Conservation (phyloP, 169 alveolate genomes). For the Cyclospora cayetanensis region DNA sequence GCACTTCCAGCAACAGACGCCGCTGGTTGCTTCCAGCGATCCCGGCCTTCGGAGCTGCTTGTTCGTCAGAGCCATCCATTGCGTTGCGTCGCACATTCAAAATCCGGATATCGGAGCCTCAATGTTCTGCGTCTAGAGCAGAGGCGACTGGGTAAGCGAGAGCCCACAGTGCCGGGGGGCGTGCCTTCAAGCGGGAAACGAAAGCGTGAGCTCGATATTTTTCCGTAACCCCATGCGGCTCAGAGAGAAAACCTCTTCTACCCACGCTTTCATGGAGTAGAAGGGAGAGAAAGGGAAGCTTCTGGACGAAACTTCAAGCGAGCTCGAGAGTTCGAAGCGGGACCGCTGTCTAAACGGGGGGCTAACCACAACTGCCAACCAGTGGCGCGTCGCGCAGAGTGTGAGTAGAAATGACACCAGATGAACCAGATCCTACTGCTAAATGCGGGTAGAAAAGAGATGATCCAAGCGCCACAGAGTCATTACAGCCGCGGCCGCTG, state of each 20-base stretch:
- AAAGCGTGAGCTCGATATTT: too few species aligned
- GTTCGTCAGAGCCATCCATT: too few species aligned
- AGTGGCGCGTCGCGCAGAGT: slow-evolving; percentile 12
- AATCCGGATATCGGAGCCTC: too few species aligned
- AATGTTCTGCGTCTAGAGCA: too few species aligned
- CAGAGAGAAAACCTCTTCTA: not conserved
- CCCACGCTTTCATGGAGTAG: not conserved
- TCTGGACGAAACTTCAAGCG: not conserved
- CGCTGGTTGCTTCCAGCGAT: not conserved
- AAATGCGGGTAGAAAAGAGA: not conserved
- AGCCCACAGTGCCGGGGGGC: too few species aligned
- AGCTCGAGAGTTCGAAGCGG: not conserved
- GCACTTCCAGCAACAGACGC: not conserved
- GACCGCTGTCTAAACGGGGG: not conserved
- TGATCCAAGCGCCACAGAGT: not conserved
- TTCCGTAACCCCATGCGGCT: too few species aligned
- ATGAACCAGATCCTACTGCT: not conserved
- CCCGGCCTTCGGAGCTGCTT: not conserved
- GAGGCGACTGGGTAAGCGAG: too few species aligned
- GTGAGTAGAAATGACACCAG: not conserved
- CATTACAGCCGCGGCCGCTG: not conserved
- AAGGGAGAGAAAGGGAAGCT: not conserved
- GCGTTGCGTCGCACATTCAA: too few species aligned
- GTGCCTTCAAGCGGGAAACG: too few species aligned
- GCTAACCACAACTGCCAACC: not conserved